phyloP scores from a whole-genome alignment of 805 yeast genomes.

The Candida ficus region DNA sequence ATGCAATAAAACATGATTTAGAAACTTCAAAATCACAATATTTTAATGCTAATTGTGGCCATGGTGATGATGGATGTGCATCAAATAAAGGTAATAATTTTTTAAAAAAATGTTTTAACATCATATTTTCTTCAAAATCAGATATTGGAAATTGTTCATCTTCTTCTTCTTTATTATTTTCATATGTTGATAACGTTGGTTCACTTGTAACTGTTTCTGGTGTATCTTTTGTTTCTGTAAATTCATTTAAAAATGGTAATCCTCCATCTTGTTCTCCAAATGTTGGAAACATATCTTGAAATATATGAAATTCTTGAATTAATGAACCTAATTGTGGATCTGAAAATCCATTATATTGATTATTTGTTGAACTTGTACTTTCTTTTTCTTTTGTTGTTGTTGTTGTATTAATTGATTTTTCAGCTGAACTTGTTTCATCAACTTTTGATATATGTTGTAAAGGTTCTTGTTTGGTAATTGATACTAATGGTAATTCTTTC shows the following conservation, averaged over 20 bases:
- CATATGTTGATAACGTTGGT: background rate
- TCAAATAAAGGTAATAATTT: slow-evolving; percentile 48
- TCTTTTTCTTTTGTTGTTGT: background rate
- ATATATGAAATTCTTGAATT: slow-evolving; percentile 22
- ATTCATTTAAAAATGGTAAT: slow-evolving; percentile 14
- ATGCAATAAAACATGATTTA: slow-evolving; percentile 50
- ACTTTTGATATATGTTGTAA: too few relatives aligned
- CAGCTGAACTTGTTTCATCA: background rate
- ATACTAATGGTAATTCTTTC: background rate
- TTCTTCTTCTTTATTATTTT: background rate
- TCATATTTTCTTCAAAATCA: slow-evolving; percentile 46
- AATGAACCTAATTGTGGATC: slow-evolving; percentile 2
- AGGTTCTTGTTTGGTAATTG: too few relatives aligned
- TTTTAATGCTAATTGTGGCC: slow-evolving; percentile 54
- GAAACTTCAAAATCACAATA: slow-evolving; percentile 57
- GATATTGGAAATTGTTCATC: slow-evolving; percentile 18
- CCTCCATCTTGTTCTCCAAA: slow-evolving; percentile 14
- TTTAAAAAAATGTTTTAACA: slow-evolving; percentile 51
- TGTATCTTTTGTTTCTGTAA: background rate
- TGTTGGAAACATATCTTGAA: slow-evolving; percentile 24
- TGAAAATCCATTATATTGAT: slow-evolving; percentile 1
- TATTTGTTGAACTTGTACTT: too few relatives aligned
- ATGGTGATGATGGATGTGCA: slow-evolving; percentile 56
- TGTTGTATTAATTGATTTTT: too few relatives aligned
- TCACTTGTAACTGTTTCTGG: background rate